Evolutionary conservation across 2,329 filamentous ascomycete species (phyloP).

Genomic region (Ophiosphaerella herpotricha): DNA sequence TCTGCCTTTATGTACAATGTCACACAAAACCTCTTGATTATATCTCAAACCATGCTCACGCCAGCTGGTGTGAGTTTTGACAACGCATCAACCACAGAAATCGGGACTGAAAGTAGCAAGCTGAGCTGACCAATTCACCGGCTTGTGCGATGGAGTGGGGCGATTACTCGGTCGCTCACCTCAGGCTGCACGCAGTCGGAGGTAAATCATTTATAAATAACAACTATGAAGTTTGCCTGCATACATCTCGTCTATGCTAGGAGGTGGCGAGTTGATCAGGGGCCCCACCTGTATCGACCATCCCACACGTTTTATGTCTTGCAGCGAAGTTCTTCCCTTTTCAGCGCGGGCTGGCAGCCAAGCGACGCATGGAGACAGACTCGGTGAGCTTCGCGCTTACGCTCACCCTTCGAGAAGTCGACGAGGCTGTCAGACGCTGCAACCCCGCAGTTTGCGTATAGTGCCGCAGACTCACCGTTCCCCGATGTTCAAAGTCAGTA

Average conservation of each 20-base stretch:
- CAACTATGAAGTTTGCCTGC: neutral
- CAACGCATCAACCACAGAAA: neutral
- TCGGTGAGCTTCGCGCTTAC: constrained; percentile 14
- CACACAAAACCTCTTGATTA: too few species aligned
- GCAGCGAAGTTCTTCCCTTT: constrained; percentile 4
- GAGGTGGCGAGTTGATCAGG: too few species aligned
- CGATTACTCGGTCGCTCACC: too few species aligned
- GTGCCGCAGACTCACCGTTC: constrained; percentile 20
- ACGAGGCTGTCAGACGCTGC: constrained; percentile 19
- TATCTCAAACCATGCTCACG: too few species aligned
- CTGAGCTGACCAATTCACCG: neutral
- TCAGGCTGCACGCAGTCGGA: too few species aligned
- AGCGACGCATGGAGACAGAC: neutral
- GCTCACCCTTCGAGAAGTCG: constrained; percentile 9
- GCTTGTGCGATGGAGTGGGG: neutral
- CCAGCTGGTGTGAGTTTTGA: too few species aligned
- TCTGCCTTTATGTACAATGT: too few species aligned
- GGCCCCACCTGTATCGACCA: too few species aligned
- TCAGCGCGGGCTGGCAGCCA: neutral
- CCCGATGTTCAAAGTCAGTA: constrained; percentile 11
- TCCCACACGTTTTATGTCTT: neutral
- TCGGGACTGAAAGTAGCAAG: neutral
- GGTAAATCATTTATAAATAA: too few species aligned
- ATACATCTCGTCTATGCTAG: too few species aligned
- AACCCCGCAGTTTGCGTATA: constrained; percentile 18